Conservation (phyloP, 148 eudicot genomes). For the Camellia sinensis region DNA sequence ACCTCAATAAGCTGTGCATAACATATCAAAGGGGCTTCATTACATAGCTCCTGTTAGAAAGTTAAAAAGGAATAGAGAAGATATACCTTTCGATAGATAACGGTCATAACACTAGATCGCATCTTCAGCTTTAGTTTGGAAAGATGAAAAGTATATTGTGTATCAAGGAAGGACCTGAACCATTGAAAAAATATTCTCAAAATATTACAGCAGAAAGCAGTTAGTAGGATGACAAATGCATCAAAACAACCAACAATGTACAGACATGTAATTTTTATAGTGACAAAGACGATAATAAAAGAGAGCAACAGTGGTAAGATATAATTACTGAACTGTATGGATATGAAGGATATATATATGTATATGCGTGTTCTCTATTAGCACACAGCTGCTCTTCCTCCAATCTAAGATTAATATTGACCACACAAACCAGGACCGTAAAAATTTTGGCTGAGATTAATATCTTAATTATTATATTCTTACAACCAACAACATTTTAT, state of each 20-base stretch:
- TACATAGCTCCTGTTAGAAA: background rate
- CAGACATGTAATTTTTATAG: background rate
- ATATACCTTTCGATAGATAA: constrained; percentile 76
- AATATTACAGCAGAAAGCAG: background rate
- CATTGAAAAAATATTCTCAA: constrained; percentile 19
- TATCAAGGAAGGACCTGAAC: constrained; percentile 91
- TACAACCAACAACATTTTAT: background rate
- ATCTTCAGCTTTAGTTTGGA: constrained; percentile 73
- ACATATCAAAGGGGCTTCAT: background rate
- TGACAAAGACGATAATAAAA: background rate
- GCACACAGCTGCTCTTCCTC: background rate
- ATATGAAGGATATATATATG: background rate
- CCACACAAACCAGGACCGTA: background rate
- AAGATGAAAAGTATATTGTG: constrained; percentile 84
- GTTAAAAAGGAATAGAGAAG: background rate
- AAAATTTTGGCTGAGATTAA: background rate
- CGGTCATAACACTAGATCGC: constrained; percentile 79
- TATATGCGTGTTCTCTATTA: background rate
- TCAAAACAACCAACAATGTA: background rate
- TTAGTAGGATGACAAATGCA: background rate
- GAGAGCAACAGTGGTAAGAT: background rate
- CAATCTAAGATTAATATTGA: background rate
- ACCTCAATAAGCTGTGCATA: background rate
- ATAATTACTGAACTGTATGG: background rate
- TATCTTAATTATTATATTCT: background rate